Evolutionary conservation across 306 rosid genomes (phyloP).

Genomic region (Biancaea sappan): DNA sequence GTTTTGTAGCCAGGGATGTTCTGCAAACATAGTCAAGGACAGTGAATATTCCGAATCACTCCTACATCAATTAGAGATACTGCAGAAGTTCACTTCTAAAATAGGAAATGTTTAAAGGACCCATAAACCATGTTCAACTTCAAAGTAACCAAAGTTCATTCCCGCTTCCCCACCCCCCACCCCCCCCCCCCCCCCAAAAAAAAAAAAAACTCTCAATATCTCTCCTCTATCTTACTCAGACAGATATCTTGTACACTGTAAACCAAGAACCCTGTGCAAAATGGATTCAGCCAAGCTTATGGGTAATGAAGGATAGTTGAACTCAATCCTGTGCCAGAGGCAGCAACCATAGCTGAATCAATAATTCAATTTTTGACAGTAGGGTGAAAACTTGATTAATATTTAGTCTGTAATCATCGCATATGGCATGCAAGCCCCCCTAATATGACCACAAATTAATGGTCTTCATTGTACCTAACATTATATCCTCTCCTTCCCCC

Average conservation of each 20-base stretch:
- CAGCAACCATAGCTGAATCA: neutral
- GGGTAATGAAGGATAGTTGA: neutral
- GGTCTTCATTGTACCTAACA: constrained; percentile 5
- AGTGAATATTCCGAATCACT: constrained; percentile 26
- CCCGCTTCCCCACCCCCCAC: neutral
- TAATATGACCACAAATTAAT: neutral
- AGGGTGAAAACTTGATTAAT: neutral
- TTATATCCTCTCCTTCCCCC: constrained; percentile 7
- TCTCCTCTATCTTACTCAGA: neutral
- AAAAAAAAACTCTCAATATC: too few species aligned
- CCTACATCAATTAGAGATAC: constrained; percentile 16
- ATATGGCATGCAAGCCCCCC: constrained; percentile 10
- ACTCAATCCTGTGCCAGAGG: neutral
- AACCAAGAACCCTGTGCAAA: constrained; percentile 13
- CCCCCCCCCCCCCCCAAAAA: too few species aligned
- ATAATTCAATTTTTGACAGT: neutral
- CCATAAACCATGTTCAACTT: neutral
- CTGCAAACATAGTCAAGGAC: constrained; percentile 47
- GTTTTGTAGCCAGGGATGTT: constrained; percentile 90
- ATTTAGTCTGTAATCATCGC: neutral
- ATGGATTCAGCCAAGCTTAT: constrained; percentile 1
- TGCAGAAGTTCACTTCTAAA: constrained; percentile 23
- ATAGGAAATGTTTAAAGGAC: neutral
- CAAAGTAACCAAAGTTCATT: neutral
- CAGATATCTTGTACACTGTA: constrained; percentile 7